phyloP scores from a whole-genome alignment of 2,329 filamentous ascomycete genomes.

The Elsinoe necatrix region DNA sequence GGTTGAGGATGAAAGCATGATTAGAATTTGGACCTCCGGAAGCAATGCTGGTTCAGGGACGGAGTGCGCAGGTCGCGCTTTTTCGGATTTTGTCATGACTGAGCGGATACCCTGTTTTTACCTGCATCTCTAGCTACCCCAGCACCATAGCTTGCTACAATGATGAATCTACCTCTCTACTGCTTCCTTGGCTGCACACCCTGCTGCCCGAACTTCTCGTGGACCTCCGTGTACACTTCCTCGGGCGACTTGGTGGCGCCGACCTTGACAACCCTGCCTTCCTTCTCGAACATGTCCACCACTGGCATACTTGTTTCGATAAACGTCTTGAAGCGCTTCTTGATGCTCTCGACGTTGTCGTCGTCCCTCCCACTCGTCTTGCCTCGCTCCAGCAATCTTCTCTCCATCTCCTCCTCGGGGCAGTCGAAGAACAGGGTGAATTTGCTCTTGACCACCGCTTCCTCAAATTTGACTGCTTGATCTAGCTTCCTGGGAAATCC shows the following conservation, averaged over 20 bases:
- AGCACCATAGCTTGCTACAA: neutral
- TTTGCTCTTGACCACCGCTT: constrained; percentile 71
- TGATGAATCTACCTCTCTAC: neutral
- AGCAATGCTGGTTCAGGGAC: neutral
- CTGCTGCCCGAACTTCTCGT: constrained; percentile 38
- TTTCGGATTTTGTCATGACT: neutral
- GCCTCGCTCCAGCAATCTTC: constrained; percentile 73
- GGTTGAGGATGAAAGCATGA: neutral
- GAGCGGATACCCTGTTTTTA: constrained; percentile 4
- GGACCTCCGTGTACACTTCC: constrained; percentile 51
- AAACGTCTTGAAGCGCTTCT: constrained; percentile 92
- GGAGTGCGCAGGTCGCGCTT: constrained; percentile 10
- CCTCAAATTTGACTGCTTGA: constrained; percentile 90
- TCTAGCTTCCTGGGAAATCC: constrained; percentile 96
- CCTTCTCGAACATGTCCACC: constrained; percentile 69
- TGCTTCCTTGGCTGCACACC: constrained; percentile 28
- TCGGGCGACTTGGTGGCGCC: constrained; percentile 61
- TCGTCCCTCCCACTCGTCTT: constrained; percentile 87
- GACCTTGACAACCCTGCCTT: constrained; percentile 73
- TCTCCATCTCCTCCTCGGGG: constrained; percentile 79
- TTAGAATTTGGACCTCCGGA: neutral
- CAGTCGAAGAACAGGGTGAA: constrained; percentile 94
- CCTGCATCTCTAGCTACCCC: neutral
- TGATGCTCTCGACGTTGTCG: constrained; percentile 91
- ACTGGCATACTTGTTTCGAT: constrained; percentile 97